These are phyloP conservation scores for Brassica nigra DNA, from an alignment of 345 rosid species.

Conservation along the genomic window DNA sequence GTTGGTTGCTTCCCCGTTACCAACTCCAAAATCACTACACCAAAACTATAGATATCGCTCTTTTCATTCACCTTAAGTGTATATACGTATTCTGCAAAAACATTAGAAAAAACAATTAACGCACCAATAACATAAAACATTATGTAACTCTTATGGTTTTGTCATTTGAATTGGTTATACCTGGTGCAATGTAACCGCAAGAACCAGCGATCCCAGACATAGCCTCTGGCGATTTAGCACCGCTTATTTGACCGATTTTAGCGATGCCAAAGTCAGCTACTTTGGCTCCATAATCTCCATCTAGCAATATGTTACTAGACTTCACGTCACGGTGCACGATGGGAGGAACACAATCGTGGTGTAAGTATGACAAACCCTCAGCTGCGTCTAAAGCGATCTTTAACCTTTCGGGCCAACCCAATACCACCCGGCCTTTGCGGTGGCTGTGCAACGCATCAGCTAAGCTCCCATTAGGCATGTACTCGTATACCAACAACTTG, in stretches of 20 bases:
- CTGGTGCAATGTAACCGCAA: conserved; percentile 96
- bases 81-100: conserved; percentile 72
- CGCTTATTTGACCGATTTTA: conserved; percentile 55
- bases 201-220: conserved; percentile 94
- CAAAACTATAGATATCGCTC: conserved; percentile 92
- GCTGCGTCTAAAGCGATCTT: conserved; percentile 84
- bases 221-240: conserved; percentile 53
- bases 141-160: too few species aligned
- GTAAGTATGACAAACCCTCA: conserved; percentile 85
- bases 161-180: conserved; percentile 38
- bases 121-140: too few species aligned
- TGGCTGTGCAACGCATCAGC: conserved; percentile 61
- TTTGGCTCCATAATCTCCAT: conserved; percentile 70
- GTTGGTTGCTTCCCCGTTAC: conserved; percentile 72
- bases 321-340: conserved; percentile 93
- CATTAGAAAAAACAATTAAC: neutral
- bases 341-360: conserved; percentile 91
- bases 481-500: conserved; percentile 86
- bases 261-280: conserved; percentile 95
- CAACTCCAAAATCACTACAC: conserved; percentile 80
- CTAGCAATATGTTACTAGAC: conserved; percentile 80
- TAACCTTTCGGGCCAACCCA: conserved; percentile 73
- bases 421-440: conserved; percentile 48
- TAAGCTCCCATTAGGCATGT: conserved; percentile 91
- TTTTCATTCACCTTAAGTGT: conserved; percentile 90